These are phyloP conservation scores for Dendrobium chrysotoxum DNA, from an alignment of 106 monocot genomes.

Conservation along the genomic window DNA sequence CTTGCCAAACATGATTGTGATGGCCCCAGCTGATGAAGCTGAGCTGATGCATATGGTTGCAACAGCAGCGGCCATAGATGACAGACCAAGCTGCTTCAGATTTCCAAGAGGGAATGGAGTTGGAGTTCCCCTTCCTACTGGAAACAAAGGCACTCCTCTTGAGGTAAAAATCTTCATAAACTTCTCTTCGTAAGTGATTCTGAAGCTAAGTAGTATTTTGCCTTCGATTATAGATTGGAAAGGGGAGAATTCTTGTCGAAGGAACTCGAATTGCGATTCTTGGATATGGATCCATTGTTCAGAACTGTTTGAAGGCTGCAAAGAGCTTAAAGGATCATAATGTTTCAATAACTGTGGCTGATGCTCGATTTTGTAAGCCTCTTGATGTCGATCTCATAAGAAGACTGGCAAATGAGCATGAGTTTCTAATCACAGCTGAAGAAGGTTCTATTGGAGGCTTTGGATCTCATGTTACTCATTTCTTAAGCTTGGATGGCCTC, in stretches of 20 bases:
- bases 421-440: slow-evolving; percentile 59
- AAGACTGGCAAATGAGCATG: slow-evolving; percentile 44
- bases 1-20: slow-evolving; percentile 91
- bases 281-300: slow-evolving; percentile 61
- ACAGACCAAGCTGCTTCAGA: slow-evolving; percentile 77
- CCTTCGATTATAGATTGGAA: slow-evolving; percentile 51
- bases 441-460: slow-evolving; percentile 77
- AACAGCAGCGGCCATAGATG: slow-evolving; percentile 78
- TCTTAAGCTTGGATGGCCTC: slow-evolving; percentile 44
- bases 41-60: slow-evolving; percentile 94
- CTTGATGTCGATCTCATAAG: slow-evolving; percentile 45
- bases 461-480: slow-evolving; percentile 62
- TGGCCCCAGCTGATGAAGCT: slow-evolving; percentile 90
- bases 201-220: not conserved
- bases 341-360: slow-evolving; percentile 36
- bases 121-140: slow-evolving; percentile 49
- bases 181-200: not conserved
- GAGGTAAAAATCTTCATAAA: slow-evolving; percentile 34
- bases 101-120: slow-evolving; percentile 76
- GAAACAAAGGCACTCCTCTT: slow-evolving; percentile 57
- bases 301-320: slow-evolving; percentile 55
- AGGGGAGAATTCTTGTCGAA: slow-evolving; percentile 69
- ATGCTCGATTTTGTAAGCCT: slow-evolving; percentile 75
- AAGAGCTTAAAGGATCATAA: slow-evolving; percentile 24
- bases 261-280: slow-evolving; percentile 54